Evolutionary conservation across 805 yeast genomes (phyloP).

Genomic region (Yarrowia sp.): DNA sequence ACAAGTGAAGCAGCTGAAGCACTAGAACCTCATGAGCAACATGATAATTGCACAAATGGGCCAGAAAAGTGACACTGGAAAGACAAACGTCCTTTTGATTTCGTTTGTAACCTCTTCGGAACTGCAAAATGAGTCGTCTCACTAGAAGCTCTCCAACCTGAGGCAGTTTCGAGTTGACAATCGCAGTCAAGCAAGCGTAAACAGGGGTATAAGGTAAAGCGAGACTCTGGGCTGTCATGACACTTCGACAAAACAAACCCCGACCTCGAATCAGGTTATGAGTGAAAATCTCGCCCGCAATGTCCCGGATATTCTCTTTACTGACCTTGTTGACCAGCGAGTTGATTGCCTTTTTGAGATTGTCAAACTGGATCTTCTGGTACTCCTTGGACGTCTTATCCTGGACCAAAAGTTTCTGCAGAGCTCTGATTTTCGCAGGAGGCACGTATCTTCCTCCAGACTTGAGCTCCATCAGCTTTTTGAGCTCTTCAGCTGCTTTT

Average conservation of each 20-base stretch:
- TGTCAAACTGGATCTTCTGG: constrained; percentile 67
- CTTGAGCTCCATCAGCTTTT: constrained; percentile 45
- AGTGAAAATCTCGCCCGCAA: constrained; percentile 59
- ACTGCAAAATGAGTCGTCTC: constrained; percentile 62
- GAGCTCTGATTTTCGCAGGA: constrained; percentile 58
- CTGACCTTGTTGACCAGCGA: constrained; percentile 58
- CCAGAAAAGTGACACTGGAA: constrained; percentile 59
- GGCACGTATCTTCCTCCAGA: constrained; percentile 62
- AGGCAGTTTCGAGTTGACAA: constrained; percentile 72
- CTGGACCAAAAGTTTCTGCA: constrained; percentile 51
- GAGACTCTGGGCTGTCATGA: constrained; percentile 61
- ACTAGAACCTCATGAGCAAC: constrained; percentile 63
- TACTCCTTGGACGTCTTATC: constrained; percentile 51
- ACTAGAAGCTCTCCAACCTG: constrained; percentile 66
- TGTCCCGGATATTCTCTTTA: constrained; percentile 56
- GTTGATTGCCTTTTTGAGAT: constrained; percentile 57
- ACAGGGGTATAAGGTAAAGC: constrained; percentile 56
- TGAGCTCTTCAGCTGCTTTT: constrained; percentile 18
- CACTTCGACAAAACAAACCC: constrained; percentile 64
- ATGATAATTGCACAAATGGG: constrained; percentile 67
- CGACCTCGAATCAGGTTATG: constrained; percentile 66
- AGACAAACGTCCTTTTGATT: constrained; percentile 57
- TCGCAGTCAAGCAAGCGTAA: constrained; percentile 64
- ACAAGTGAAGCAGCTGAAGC: constrained; percentile 59
- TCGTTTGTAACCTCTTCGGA: constrained; percentile 60